A percentile compares a stretch with the other conserved stretches of the same genome.
These are phyloP conservation scores for Lachnellula arida DNA, from an alignment of 2,329 filamentous ascomycete genomes.

Conservation along the genomic window DNA sequence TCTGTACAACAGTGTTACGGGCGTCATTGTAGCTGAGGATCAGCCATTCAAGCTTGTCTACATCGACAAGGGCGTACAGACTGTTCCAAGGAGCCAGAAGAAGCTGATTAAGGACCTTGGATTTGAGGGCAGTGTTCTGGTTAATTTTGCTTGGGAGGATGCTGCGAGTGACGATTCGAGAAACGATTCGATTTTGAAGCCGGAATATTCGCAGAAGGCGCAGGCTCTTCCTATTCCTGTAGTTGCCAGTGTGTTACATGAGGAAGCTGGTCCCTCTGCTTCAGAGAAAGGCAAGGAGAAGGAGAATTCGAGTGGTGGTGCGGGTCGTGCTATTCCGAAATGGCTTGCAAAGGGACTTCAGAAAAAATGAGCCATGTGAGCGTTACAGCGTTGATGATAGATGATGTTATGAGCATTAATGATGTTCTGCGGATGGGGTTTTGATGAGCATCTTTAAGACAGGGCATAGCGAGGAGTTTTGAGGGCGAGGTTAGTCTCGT, in stretches of 20 bases:
- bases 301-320: conserved; percentile 28
- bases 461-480: conserved; percentile 29
- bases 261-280: conserved; percentile 34
- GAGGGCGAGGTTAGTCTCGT: neutral
- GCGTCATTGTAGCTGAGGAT: conserved; percentile 59
- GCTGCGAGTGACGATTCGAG: conserved; percentile 52
- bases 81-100: conserved; percentile 41
- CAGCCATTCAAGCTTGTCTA: conserved; percentile 64
- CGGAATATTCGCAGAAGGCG: conserved; percentile 54
- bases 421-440: neutral
- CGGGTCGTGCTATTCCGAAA: conserved; percentile 52
- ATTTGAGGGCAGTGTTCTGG: conserved; percentile 64
- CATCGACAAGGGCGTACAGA: conserved; percentile 28
- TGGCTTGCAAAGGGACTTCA: conserved; percentile 63
- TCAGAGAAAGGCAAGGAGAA: conserved; percentile 29
- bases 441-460: conserved; percentile 7
- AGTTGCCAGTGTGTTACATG: conserved; percentile 37
- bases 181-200: conserved; percentile 35
- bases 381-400: neutral
- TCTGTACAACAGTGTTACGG: conserved; percentile 70
- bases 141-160: conserved; percentile 73
- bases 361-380: conserved; percentile 55
- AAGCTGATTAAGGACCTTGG: conserved; percentile 69
- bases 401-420: neutral
- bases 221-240: conserved; percentile 63